Percentiles rank a stretch among this genome's conserved stretches.
Conservation (phyloP, 2,329 filamentous ascomycete species). For the Aspergillus transmontanensis region DNA sequence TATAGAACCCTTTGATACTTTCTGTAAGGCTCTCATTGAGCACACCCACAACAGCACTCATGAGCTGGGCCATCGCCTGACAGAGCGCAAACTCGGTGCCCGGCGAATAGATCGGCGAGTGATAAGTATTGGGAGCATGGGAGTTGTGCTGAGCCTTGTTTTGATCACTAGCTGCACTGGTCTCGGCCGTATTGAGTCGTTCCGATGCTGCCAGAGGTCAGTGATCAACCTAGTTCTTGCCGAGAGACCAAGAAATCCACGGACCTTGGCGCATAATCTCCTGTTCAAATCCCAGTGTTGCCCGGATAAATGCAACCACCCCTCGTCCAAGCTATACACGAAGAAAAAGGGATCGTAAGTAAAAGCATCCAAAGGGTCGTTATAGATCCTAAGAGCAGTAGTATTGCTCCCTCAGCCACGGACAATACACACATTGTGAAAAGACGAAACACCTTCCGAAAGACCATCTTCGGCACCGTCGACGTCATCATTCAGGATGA, state of each 20-base stretch:
- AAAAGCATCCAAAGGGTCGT: slow-evolving; percentile 7
- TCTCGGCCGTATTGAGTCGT: slow-evolving; percentile 74
- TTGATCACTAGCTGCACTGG: slow-evolving; percentile 73
- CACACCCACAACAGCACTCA: slow-evolving; percentile 84
- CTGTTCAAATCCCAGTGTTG: slow-evolving; percentile 88
- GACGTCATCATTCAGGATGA: slow-evolving; percentile 89
- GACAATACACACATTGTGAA: slow-evolving; percentile 66
- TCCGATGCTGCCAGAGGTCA: slow-evolving; percentile 59
- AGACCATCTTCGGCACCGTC: slow-evolving; percentile 77
- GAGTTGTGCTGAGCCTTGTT: slow-evolving; percentile 70
- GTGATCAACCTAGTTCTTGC: slow-evolving; percentile 5
- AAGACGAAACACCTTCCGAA: slow-evolving; percentile 74
- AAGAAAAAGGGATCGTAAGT: slow-evolving; percentile 8
- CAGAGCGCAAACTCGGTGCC: slow-evolving; percentile 87
- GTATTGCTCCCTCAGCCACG: slow-evolving; percentile 7
- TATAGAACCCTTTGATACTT: slow-evolving; percentile 88
- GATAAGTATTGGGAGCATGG: slow-evolving; percentile 53
- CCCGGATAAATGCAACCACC: slow-evolving; percentile 80
- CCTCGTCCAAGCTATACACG: slow-evolving; percentile 68
- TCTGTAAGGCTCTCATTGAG: slow-evolving; percentile 92
- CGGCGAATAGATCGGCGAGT: slow-evolving; percentile 70
- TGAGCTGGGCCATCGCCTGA: slow-evolving; percentile 82
- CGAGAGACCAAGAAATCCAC: slow-evolving; percentile 17
- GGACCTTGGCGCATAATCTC: slow-evolving; percentile 78
- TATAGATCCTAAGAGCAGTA: slow-evolving; percentile 8